These are phyloP conservation scores for Waltiozyma sp. DNA, from an alignment of 1,139 yeast species.

Conservation along the genomic window DNA sequence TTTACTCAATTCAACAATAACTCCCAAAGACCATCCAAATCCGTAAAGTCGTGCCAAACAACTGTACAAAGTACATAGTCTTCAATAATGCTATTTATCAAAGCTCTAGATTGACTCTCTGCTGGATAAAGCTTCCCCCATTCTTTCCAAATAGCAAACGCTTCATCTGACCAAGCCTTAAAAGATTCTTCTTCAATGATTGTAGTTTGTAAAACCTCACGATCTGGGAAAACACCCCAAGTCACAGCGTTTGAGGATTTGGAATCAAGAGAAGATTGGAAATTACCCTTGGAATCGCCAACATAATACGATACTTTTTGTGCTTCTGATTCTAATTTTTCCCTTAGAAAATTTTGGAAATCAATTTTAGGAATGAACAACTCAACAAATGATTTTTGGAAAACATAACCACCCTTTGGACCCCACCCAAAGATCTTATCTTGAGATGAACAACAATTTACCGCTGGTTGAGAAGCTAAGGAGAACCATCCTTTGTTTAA, in stretches of 20 bases:
- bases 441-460: constrained; percentile 61
- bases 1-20: constrained; percentile 26
- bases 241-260: constrained; percentile 69
- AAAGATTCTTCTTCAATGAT: constrained; percentile 81
- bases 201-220: constrained; percentile 84
- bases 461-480: constrained; percentile 91
- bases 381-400: constrained; percentile 91
- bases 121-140: constrained; percentile 73
- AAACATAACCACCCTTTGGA: constrained; percentile 78
- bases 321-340: constrained; percentile 34
- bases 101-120: constrained; percentile 35
- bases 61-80: constrained; percentile 70
- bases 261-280: constrained; percentile 47
- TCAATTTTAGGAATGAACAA: constrained; percentile 61
- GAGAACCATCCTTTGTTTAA: constrained; percentile 63
- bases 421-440: constrained; percentile 97
- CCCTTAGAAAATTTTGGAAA: constrained; percentile 50
- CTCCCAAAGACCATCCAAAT: constrained; percentile 74
- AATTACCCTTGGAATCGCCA: constrained; percentile 50
- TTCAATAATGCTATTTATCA: constrained; percentile 50
- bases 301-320: constrained; percentile 54
- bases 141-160: constrained; percentile 81
- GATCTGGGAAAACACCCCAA: constrained; percentile 97
- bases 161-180: constrained; percentile 96
- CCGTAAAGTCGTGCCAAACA: constrained; percentile 73